Evolutionary conservation across 805 yeast species (phyloP).

Genomic region (Starmerella stellata): DNA sequence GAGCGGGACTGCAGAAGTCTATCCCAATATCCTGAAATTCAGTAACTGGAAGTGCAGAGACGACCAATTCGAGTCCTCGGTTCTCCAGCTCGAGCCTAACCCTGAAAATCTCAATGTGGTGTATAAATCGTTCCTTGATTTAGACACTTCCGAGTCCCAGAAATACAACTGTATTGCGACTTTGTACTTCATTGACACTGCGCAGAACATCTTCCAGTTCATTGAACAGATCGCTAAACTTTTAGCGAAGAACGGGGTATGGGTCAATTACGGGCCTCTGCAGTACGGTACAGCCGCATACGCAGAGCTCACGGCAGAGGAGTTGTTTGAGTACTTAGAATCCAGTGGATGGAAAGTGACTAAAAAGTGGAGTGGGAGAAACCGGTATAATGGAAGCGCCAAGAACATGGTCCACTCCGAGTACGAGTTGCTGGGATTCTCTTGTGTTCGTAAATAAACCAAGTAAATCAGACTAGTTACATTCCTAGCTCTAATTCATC

Average conservation of each 20-base stretch:
- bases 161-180: constrained; percentile 27
- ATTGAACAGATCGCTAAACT: constrained; percentile 42
- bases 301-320: constrained; percentile 58
- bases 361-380: constrained; percentile 17
- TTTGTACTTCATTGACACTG: constrained; percentile 79
- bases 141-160: constrained; percentile 24
- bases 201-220: constrained; percentile 66
- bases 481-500: no score
- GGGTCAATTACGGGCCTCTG: constrained; percentile 88
- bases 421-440: constrained; percentile 17
- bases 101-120: neutral
- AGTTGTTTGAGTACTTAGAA: constrained; percentile 35
- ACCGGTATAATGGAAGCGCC: constrained; percentile 20
- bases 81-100: constrained; percentile 2
- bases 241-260: constrained; percentile 35
- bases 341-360: constrained; percentile 43
- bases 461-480: no score
- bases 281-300: constrained; percentile 72
- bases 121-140: constrained; percentile 48
- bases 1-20: constrained; percentile 9
- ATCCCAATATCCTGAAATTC: constrained; percentile 38
- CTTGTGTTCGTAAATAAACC: constrained; percentile 1
- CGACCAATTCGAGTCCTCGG: constrained; percentile 30
- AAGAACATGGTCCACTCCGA: constrained; percentile 20
- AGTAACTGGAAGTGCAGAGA: constrained; percentile 39